A percentile compares a stretch with the other conserved stretches of the same genome.
Conservation (phyloP, 305 asterid species). For the Fraxinus latifolia region DNA sequence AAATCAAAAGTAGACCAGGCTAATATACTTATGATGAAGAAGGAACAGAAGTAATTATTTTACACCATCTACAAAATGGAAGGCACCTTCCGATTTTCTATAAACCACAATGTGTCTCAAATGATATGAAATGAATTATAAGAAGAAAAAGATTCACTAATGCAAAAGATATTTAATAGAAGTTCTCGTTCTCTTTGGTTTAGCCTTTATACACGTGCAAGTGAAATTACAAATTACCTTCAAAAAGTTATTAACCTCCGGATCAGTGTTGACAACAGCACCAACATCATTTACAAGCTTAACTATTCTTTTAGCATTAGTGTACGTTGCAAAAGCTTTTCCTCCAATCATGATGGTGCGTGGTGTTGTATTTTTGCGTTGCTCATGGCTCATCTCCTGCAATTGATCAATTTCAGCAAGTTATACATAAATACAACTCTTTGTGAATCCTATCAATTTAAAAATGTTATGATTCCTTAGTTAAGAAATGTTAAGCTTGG, state of each 20-base stretch:
- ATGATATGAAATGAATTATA: not conserved
- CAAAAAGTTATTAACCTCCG: slow-evolving; percentile 76
- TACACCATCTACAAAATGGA: not conserved
- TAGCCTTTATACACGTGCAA: not conserved
- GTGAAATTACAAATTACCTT: slow-evolving; percentile 50
- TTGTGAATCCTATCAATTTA: not conserved
- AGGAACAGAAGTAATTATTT: not conserved
- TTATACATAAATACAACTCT: not conserved
- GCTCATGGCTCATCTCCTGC: slow-evolving; percentile 96
- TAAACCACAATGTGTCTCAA: not conserved
- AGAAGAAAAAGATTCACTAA: not conserved
- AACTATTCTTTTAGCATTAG: slow-evolving; percentile 94
- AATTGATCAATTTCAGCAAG: slow-evolving; percentile 22
- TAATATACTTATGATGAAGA: not conserved
- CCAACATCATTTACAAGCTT: slow-evolving; percentile 98
- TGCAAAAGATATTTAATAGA: not conserved
- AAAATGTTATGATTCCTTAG: not conserved
- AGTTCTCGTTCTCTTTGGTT: not conserved
- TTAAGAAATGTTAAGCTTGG: not conserved
- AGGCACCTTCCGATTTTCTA: not conserved
- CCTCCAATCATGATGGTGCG: slow-evolving; percentile 99
- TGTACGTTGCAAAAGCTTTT: slow-evolving; percentile 97
- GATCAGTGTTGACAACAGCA: slow-evolving; percentile 85
- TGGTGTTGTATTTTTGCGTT: slow-evolving; percentile 71
- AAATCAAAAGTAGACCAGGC: not conserved